Conservation (phyloP, 1,139 yeast species). For the Candida sanyaensis region DNA sequence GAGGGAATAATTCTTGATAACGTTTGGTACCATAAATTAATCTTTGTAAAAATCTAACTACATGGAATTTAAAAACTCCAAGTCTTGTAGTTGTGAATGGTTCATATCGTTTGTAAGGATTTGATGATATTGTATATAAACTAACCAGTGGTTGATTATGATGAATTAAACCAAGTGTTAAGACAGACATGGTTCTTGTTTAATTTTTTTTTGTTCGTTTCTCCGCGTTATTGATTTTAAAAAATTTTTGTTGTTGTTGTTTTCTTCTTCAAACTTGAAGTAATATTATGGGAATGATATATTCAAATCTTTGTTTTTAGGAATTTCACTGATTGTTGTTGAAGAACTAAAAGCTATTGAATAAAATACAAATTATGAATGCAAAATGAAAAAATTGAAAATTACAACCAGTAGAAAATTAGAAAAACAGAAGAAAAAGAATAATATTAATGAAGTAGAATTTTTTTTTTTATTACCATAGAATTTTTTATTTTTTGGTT, state of each 20-base stretch:
- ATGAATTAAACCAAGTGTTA: conserved; percentile 8
- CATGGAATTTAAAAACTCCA: conserved; percentile 18
- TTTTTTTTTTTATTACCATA: too few species aligned
- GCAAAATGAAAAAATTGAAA: background rate
- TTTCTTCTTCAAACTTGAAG: background rate
- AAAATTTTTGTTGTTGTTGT: background rate
- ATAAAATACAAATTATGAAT: background rate
- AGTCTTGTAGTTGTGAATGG: conserved; percentile 19
- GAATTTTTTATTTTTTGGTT: too few species aligned
- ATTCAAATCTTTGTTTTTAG: too few species aligned
- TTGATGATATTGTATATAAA: conserved; percentile 5
- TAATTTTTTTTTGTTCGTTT: background rate
- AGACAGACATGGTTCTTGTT: conserved; percentile 2
- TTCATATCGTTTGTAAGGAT: conserved; percentile 6
- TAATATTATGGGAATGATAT: too few species aligned
- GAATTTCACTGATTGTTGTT: background rate
- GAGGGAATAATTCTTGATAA: conserved; percentile 21
- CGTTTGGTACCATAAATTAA: conserved; percentile 18
- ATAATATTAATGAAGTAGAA: background rate
- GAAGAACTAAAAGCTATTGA: background rate
- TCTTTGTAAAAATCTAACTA: conserved; percentile 21
- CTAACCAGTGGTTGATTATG: background rate
- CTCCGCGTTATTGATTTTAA: background rate
- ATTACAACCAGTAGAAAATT: background rate
- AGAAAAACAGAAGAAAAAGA: background rate